Percentiles rank a stretch among this genome's conserved stretches.
Conservation (phyloP, 2,329 filamentous ascomycete species). For the Escovopsis sp. region DNA sequence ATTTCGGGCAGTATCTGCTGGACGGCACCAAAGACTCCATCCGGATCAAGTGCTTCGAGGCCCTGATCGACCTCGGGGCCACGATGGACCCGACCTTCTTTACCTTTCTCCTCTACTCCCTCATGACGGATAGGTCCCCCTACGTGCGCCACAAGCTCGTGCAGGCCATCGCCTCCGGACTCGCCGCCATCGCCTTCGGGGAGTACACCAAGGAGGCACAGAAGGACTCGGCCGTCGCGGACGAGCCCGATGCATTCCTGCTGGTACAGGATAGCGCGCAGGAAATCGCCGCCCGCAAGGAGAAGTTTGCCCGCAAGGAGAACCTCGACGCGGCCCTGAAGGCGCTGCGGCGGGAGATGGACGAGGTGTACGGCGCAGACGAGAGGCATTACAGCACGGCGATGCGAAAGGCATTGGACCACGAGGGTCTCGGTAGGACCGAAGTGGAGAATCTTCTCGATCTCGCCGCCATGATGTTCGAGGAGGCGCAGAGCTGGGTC, state of each 20-base stretch:
- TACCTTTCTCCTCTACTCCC: constrained; percentile 39
- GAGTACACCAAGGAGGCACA: constrained; percentile 33
- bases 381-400: constrained; percentile 26
- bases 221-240: constrained; percentile 23
- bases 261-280: constrained; percentile 28
- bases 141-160: constrained; percentile 47
- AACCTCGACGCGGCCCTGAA: constrained; percentile 43
- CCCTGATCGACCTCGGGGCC: constrained; percentile 47
- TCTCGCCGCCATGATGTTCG: constrained; percentile 32
- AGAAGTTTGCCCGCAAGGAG: constrained; percentile 50
- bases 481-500: constrained; percentile 28
- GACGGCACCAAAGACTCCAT: constrained; percentile 49
- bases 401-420: constrained; percentile 29
- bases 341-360: constrained; percentile 29
- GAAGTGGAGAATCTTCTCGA: constrained; percentile 29
- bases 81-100: constrained; percentile 41
- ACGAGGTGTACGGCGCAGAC: constrained; percentile 24
- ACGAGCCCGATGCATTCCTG: constrained; percentile 24
- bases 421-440: constrained; percentile 22
- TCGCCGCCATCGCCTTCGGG: constrained; percentile 50
- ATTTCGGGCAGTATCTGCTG: constrained; percentile 50
- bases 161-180: constrained; percentile 41
- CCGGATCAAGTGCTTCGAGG: constrained; percentile 51
- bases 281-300: constrained; percentile 43
- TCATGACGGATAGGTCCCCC: constrained; percentile 49